phyloP scores from a whole-genome alignment of 805 yeast genomes.

The Nakazawaea siamensis region DNA sequence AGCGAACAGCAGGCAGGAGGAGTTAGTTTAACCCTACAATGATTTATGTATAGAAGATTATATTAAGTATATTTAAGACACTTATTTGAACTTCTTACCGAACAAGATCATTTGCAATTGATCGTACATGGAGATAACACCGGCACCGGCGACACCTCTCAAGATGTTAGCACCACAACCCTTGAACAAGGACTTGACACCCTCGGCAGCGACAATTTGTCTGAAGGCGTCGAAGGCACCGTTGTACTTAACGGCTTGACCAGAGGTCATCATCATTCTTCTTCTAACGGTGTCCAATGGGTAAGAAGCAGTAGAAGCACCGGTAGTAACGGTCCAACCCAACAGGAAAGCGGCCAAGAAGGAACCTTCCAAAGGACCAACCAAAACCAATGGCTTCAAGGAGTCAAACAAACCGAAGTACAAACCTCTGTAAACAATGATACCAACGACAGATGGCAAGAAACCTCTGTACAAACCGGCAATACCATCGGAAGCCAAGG shows the following conservation, averaged over 20 bases:
- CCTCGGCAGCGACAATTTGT: constrained; percentile 93
- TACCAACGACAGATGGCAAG: constrained; percentile 97
- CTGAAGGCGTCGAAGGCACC: constrained; percentile 92
- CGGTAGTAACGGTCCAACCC: constrained; percentile 98
- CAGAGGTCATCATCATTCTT: constrained; percentile 99
- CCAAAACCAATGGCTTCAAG: constrained; percentile 87
- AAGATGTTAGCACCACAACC: constrained; percentile 99
- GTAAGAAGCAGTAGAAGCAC: constrained; percentile 98
- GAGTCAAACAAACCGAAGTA: constrained; percentile 98
- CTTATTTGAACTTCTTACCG: constrained; percentile 88
- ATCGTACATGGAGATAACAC: constrained; percentile 97
- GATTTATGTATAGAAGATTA: too few species aligned
- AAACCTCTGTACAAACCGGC: constrained; percentile 99
- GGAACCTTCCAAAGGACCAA: constrained; percentile 90
- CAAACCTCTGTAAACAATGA: constrained; percentile 97
- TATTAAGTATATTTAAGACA: constrained; percentile 4
- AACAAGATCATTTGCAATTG: constrained; percentile 90
- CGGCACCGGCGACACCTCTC: constrained; percentile 99
- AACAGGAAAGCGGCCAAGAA: constrained; percentile 92
- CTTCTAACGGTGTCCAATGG: constrained; percentile 99
- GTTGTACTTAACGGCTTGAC: constrained; percentile 94
- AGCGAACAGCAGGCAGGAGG: too few species aligned
- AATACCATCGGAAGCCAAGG: constrained; percentile 91
- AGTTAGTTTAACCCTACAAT: too few species aligned
- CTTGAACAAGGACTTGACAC: constrained; percentile 88